These are phyloP conservation scores for Exophiala lecanii-corni DNA, from an alignment of 2,329 filamentous ascomycete species.

Conservation along the genomic window DNA sequence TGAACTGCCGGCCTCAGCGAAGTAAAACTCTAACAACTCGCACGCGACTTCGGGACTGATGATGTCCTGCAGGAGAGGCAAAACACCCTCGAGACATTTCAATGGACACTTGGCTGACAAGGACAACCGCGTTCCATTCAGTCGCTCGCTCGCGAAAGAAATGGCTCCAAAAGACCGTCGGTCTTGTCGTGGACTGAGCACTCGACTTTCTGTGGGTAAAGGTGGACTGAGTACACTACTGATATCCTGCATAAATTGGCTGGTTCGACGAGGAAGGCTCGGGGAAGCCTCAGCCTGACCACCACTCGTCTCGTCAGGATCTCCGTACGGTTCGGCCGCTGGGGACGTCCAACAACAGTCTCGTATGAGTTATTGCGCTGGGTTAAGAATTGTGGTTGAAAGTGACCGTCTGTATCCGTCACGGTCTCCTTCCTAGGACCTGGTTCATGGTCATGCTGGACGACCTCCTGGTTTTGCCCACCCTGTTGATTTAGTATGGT, in stretches of 20 bases:
- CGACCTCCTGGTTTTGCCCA: too few relatives aligned
- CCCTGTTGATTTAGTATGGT: too few relatives aligned
- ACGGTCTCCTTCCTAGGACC: too few relatives aligned
- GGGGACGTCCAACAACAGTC: neutral
- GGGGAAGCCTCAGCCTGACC: neutral
- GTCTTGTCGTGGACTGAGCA: neutral
- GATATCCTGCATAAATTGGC: conserved; percentile 2
- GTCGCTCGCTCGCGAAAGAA: neutral
- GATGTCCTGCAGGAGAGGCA: conserved; percentile 38
- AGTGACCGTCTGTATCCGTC: too few relatives aligned
- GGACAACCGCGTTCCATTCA: neutral
- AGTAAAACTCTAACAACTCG: conserved; percentile 46
- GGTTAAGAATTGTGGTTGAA: neutral
- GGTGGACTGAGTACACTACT: conserved; percentile 1
- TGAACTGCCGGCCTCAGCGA: conserved; percentile 42
- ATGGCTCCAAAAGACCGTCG: neutral
- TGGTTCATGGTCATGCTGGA: too few relatives aligned
- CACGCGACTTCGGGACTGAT: conserved; percentile 38
- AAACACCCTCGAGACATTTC: conserved; percentile 24
- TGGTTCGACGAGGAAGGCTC: neutral
- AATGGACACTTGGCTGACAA: neutral
- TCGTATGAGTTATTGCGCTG: neutral
- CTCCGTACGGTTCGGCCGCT: neutral
- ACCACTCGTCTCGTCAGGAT: neutral
- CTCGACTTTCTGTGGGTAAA: neutral